Evolutionary conservation across 179 eudicot species (phyloP).

Genomic region (Kewa caespitosa): DNA sequence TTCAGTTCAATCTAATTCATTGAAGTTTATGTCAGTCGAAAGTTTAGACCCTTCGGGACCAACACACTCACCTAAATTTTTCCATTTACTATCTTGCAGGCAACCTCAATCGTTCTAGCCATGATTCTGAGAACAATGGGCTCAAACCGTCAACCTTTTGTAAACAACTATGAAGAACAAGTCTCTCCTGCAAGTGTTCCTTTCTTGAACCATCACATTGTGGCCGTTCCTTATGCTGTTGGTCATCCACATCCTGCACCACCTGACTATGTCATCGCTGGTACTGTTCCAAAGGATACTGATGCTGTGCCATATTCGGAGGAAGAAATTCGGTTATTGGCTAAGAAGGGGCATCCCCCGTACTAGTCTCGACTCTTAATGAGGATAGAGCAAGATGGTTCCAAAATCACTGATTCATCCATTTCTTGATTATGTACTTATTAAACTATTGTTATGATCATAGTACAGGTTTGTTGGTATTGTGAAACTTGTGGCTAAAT

Average conservation of each 20-base stretch:
- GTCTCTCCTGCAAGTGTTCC: slow-evolving; percentile 22
- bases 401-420: neutral
- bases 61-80: neutral
- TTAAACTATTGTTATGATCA: neutral
- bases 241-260: slow-evolving; percentile 25
- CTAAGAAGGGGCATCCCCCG: slow-evolving; percentile 2
- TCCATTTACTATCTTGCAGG: slow-evolving; percentile 30
- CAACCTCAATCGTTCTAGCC: slow-evolving; percentile 36
- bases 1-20: too few relatives aligned
- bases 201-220: slow-evolving; percentile 15
- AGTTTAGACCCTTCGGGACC: too few relatives aligned
- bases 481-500: too few relatives aligned
- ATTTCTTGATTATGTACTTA: neutral
- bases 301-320: neutral
- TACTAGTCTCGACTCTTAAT: neutral
- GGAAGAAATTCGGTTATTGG: slow-evolving; percentile 14
- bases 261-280: neutral
- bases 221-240: slow-evolving; percentile 9
- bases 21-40: too few relatives aligned
- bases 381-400: neutral
- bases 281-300: neutral
- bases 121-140: slow-evolving; percentile 31
- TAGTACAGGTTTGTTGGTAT: neutral
- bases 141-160: neutral
- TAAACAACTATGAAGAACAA: slow-evolving; percentile 18